phyloP scores from a whole-genome alignment of 345 rosid genomes.

The Dimocarpus longan region DNA sequence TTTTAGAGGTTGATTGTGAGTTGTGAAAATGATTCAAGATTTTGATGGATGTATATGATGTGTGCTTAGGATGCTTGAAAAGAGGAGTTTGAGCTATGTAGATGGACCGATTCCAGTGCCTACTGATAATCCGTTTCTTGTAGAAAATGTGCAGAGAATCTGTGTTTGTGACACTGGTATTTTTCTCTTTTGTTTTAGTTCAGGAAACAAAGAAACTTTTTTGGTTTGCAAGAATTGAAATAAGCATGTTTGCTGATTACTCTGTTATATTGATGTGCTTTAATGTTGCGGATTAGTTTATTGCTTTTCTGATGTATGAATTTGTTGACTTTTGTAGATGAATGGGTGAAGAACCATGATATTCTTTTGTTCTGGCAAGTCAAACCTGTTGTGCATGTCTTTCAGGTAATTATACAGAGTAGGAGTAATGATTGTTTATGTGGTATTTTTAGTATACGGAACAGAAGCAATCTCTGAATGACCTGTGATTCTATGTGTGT shows the following conservation, averaged over 20 bases:
- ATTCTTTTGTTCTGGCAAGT: constrained; percentile 99
- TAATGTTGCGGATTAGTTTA: neutral
- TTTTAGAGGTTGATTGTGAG: neutral
- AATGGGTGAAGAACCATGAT: constrained; percentile 73
- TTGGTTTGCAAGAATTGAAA: neutral
- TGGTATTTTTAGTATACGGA: neutral
- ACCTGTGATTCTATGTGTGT: neutral
- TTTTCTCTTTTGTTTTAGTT: constrained; percentile 1
- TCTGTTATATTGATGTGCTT: neutral
- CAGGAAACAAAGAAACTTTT: neutral
- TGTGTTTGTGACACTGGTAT: constrained; percentile 81
- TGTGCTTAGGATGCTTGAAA: constrained; percentile 78
- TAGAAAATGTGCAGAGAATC: constrained; percentile 73
- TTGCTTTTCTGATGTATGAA: constrained; percentile 21
- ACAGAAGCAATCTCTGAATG: neutral
- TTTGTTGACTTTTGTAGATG: constrained; percentile 51
- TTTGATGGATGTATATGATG: constrained; percentile 5
- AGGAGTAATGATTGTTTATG: neutral
- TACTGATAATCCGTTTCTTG: constrained; percentile 60
- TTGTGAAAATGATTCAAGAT: neutral
- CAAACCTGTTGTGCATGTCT: constrained; percentile 85
- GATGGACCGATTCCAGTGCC: constrained; percentile 89
- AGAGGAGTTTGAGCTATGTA: constrained; percentile 78
- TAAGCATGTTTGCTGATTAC: neutral
- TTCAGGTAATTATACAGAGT: constrained; percentile 59